Base-by-base conservation (phyloP, 2,329 filamentous ascomycete species). In the Scytalidium lignicola region DNA sequence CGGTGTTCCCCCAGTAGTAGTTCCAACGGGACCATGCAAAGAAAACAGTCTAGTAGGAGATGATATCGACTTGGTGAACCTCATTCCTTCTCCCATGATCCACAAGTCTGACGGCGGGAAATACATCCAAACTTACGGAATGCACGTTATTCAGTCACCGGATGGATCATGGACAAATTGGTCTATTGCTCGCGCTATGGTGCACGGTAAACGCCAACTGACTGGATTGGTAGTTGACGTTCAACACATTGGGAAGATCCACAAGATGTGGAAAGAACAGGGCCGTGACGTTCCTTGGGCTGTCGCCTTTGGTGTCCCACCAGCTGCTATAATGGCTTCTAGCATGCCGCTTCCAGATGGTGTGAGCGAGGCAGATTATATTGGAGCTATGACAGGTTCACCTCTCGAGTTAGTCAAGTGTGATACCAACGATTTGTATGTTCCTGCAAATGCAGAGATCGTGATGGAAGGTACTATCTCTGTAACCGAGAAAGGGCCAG, bases 371-470 rank as follows among this genome's bases (percentile, higher is more conserved):
- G 69, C 68, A 2, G 72, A 65, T 1, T 78, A 76, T 46, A 64
- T 77, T 5, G 75, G 75, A 1, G 68, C 74, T 0, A 62, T 79
- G 48, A 65, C 65, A 1, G 74, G 74, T 2, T 50, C 58, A 0
- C 62, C 74, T 0, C 49, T 78, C 5, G 70, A 78, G 26, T 53
- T 79, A 0, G 70, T 74, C 37, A 78, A 76, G 54, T 78, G 74
- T 47, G 75, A 78, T n/a, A 74, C 68, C 0, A 78, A 74, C 48
- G 64, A 70, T 21, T 56, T 79, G 0, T 57, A 65, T 3, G 74
- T 79, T 1, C 75, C 76, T 0, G 74, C 75, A 0, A 75, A 69
- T 48, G 57, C 65, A 0, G 75, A 79, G 55, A 78, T 79, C 45
- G 70, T 78, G 0, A 59, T 79, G 2, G 75, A 79, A 49, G 75